Base-by-base conservation (phyloP, 2,329 filamentous ascomycete species). In the Colletotrichum sansevieriae region DNA sequence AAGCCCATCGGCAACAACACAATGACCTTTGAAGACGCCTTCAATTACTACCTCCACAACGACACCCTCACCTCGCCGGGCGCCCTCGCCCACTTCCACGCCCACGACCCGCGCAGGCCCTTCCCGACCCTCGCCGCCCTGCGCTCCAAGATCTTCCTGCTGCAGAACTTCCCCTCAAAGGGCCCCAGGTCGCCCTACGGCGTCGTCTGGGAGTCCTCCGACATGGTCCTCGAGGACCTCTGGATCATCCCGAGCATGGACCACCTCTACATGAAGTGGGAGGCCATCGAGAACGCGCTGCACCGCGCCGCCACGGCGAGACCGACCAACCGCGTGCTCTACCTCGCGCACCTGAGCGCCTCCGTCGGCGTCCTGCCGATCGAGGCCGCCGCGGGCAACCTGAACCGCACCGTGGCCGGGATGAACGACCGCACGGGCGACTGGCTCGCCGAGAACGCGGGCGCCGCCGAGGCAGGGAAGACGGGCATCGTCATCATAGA, bases 391-490 rank as follows among this genome's bases (percentile, higher is more conserved):
- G 83, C 84, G 0, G 84, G 84, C 0, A 79, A 82, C n/a, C 72
- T 73, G 60, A 81, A 84, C 71, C 74, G 76, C 47, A 78, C 77
- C 15, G 76, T 84, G 4, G 72, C 73, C n/a, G 84, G 84, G 33
- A 84, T 85, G 78, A 86, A 86, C 64, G 83, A 85, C 71, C 79
- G 80, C 76, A 84, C 83, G 39, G 83, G 83, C 37, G 74, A 76
- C 70, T 85, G 81, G 80, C 75, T 85, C 43, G 63, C 63, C 56
- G 63, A 51, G 43, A 66, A 52, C 41, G 57, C 52, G 22, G 70
- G 51, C 20, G 71, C 69, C 46, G 64, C 62, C 11, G 61, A 65
- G 3, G 61, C 56, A 51, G 75, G 76, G 9, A 75, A 80, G 25
- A 79, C 82, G 1, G 84, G 84, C 11, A 75, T 86, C 9, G 77